Evolutionary conservation across 306 rosid genomes (phyloP).

Genomic region (Inga leiocalycina): DNA sequence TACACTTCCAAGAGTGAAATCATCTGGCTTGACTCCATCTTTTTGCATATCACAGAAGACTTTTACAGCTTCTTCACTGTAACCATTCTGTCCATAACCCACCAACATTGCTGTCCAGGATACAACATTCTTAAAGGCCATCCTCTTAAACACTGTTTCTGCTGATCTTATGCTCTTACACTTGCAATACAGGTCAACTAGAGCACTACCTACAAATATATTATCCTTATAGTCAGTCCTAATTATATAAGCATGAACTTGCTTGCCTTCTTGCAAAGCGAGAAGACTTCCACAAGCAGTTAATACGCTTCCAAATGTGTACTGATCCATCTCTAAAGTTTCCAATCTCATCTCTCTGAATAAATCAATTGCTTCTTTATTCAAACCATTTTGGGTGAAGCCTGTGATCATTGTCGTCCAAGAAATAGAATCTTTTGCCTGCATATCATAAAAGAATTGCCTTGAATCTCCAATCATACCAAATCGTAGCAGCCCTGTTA

Average conservation of each 20-base stretch:
- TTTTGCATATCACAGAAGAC: slow-evolving; percentile 82
- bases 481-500: slow-evolving; percentile 65
- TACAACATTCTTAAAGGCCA: slow-evolving; percentile 77
- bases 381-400: slow-evolving; percentile 66
- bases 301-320: slow-evolving; percentile 81
- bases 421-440: slow-evolving; percentile 70
- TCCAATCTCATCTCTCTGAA: slow-evolving; percentile 66
- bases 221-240: slow-evolving; percentile 70
- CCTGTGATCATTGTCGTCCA: slow-evolving; percentile 92
- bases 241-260: slow-evolving; percentile 75
- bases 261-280: slow-evolving; percentile 76
- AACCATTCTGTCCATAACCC: slow-evolving; percentile 93
- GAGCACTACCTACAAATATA: slow-evolving; percentile 83
- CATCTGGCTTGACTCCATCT: slow-evolving; percentile 76
- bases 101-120: slow-evolving; percentile 93
- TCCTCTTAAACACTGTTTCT: slow-evolving; percentile 70
- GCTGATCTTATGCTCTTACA: slow-evolving; percentile 70
- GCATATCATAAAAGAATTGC: slow-evolving; percentile 59
- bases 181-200: slow-evolving; percentile 95
- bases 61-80: slow-evolving; percentile 83
- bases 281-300: slow-evolving; percentile 81
- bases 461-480: slow-evolving; percentile 63
- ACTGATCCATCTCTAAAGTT: slow-evolving; percentile 72
- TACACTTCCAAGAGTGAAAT: slow-evolving; percentile 82
- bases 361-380: slow-evolving; percentile 54